Evolutionary conservation across 345 rosid genomes (phyloP).

Genomic region (Citrus inodora): DNA sequence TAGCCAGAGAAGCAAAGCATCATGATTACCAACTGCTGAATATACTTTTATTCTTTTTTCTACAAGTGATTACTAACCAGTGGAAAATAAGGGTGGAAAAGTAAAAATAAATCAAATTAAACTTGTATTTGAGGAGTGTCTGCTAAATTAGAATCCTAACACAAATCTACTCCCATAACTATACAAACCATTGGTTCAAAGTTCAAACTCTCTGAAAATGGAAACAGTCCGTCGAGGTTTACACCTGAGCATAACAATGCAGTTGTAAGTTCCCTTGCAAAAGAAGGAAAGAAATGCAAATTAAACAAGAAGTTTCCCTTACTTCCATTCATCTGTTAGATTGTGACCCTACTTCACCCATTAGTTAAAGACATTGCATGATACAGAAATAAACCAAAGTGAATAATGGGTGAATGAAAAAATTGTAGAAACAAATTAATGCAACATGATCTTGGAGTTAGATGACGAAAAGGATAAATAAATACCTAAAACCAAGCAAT

Average conservation of each 20-base stretch:
- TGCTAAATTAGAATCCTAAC: slow-evolving; percentile 11
- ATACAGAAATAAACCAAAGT: neutral
- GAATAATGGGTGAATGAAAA: neutral
- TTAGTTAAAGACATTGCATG: neutral
- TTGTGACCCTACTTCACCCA: neutral
- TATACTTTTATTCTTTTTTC: neutral
- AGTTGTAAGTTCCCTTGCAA: slow-evolving; percentile 26
- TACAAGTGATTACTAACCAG: neutral
- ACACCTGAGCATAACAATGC: slow-evolving; percentile 40
- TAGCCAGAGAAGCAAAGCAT: slow-evolving; percentile 1
- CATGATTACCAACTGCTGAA: neutral
- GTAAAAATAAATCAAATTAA: neutral
- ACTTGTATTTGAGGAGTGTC: neutral
- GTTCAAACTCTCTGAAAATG: slow-evolving; percentile 26
- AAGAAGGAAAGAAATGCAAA: neutral
- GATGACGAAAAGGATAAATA: neutral
- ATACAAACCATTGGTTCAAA: slow-evolving; percentile 26
- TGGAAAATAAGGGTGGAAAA: neutral
- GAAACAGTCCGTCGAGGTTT: slow-evolving; percentile 27
- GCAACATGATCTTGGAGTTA: neutral
- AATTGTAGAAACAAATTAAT: neutral
- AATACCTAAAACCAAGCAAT: neutral
- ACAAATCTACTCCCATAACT: slow-evolving; percentile 18
- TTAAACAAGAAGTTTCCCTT: neutral
- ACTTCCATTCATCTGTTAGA: neutral